These are phyloP conservation scores for Scleroderma citrinum DNA, from an alignment of 768 basidiomycete species.

Conservation along the genomic window DNA sequence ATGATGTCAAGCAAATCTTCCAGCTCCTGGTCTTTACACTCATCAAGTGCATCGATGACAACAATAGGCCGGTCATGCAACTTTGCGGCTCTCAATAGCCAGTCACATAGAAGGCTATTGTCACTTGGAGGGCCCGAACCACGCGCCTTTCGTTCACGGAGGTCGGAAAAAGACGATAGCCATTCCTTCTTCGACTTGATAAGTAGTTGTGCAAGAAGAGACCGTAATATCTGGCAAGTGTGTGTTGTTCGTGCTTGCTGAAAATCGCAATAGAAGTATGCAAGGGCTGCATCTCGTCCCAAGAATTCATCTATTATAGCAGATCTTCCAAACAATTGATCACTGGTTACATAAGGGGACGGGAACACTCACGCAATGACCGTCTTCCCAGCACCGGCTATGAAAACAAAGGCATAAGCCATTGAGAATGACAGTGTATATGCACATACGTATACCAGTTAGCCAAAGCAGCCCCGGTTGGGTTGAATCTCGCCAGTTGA, in stretches of 20 bases:
- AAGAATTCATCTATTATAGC: conserved; percentile 5
- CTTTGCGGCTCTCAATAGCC: background rate
- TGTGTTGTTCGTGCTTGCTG: conserved; percentile 2
- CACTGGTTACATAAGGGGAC: background rate
- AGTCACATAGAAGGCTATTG: conserved; percentile 1
- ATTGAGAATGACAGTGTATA: background rate
- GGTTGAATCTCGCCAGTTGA: background rate
- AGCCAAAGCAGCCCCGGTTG: conserved; percentile 13
- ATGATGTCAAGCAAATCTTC: conserved; percentile 9
- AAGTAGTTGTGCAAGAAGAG: conserved; percentile 15
- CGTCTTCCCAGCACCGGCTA: conserved; percentile 16
- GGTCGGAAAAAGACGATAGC: background rate
- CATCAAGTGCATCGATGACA: conserved; percentile 19
- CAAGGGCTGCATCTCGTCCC: background rate
- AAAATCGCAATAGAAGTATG: conserved; percentile 23
- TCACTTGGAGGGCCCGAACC: background rate
- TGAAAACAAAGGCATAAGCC: background rate
- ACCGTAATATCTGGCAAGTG: conserved; percentile 12
- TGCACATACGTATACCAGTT: conserved; percentile 13
- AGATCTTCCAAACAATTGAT: background rate
- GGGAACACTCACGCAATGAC: conserved; percentile 9
- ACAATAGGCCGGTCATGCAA: conserved; percentile 1
- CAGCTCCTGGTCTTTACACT: conserved; percentile 8
- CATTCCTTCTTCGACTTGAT: background rate
- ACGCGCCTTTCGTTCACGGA: conserved; percentile 3